Evolutionary conservation across 2,329 filamentous ascomycete genomes (phyloP).

Genomic region (Fusarium newnesense): DNA sequence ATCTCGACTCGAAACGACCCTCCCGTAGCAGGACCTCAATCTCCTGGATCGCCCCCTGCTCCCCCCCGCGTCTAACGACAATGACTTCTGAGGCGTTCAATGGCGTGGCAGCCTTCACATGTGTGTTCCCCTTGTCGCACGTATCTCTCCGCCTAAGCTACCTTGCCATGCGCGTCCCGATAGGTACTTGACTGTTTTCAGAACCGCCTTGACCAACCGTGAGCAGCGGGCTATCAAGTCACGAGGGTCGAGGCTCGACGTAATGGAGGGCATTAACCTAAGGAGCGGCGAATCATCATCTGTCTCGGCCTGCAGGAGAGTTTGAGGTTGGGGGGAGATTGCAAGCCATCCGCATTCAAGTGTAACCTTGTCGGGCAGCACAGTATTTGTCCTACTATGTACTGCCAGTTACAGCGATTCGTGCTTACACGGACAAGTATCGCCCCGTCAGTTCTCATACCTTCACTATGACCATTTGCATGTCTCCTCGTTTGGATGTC

Average conservation of each 20-base stretch:
- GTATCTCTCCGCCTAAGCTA: not conserved
- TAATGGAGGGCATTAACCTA: slow-evolving; percentile 26
- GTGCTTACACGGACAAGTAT: slow-evolving; percentile 11
- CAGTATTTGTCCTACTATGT: slow-evolving; percentile 36
- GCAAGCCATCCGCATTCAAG: slow-evolving; percentile 30
- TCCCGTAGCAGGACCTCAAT: not conserved
- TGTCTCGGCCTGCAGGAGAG: slow-evolving; percentile 26
- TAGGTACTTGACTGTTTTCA: slow-evolving; percentile 27
- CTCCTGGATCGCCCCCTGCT: slow-evolving; percentile 1
- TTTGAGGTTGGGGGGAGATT: slow-evolving; percentile 31
- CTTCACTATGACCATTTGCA: not conserved
- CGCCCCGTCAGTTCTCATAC: not conserved
- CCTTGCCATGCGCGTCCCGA: not conserved
- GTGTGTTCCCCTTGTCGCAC: slow-evolving; percentile 6
- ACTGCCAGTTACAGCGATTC: not conserved
- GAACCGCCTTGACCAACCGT: slow-evolving; percentile 20
- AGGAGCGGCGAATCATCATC: slow-evolving; percentile 23
- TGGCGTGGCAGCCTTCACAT: slow-evolving; percentile 21
- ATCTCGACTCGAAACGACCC: slow-evolving; percentile 7
- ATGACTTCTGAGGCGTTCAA: slow-evolving; percentile 32
- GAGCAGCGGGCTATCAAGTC: slow-evolving; percentile 13
- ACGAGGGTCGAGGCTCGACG: slow-evolving; percentile 24
- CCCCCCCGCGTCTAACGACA: not conserved
- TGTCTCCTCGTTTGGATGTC: slow-evolving; percentile 18
- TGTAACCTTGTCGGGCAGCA: slow-evolving; percentile 35